These are phyloP conservation scores for Curvularia eragrostidis DNA, from an alignment of 2,329 filamentous ascomycete species.

Conservation along the genomic window DNA sequence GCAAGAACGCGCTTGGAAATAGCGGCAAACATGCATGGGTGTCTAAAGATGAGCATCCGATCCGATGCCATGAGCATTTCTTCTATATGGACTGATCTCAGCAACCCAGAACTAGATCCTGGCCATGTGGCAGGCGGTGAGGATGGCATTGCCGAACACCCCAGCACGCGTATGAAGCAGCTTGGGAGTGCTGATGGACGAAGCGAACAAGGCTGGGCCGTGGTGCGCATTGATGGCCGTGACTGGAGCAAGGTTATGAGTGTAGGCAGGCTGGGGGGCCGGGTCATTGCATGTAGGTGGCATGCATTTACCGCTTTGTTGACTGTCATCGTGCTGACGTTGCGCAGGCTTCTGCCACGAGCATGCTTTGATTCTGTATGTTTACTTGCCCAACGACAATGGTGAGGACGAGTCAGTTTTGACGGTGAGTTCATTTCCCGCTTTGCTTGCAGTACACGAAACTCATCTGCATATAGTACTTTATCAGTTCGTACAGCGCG, in stretches of 20 bases:
- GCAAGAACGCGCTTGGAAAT: conserved; percentile 72
- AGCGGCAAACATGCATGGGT: conserved; percentile 93
- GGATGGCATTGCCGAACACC: conserved; percentile 74
- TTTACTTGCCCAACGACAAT: conserved; percentile 77
- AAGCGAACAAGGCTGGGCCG: conserved; percentile 85
- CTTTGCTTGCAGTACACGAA: not conserved
- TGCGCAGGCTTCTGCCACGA: conserved; percentile 72
- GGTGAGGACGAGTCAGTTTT: conserved; percentile 74
- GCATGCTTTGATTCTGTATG: conserved; percentile 81
- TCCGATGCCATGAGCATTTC: conserved; percentile 86
- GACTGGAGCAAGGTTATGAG: conserved; percentile 96
- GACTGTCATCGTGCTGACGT: conserved; percentile 23
- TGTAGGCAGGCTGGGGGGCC: conserved; percentile 84
- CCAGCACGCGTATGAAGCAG: conserved; percentile 76
- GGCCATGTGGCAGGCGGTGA: conserved; percentile 71
- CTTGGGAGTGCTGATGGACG: conserved; percentile 63
- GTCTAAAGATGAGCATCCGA: conserved; percentile 76
- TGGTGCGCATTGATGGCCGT: conserved; percentile 86
- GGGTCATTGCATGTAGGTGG: conserved; percentile 83
- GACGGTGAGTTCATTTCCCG: conserved; percentile 62
- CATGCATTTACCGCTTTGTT: not conserved
- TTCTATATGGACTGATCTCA: conserved; percentile 83
- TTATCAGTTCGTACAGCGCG: conserved; percentile 63
- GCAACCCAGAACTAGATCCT: conserved; percentile 87
- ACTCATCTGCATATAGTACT: conserved; percentile 56